These are phyloP conservation scores for Phyllosticta paracitricarpa DNA, from an alignment of 2,329 filamentous ascomycete genomes.

Conservation along the genomic window DNA sequence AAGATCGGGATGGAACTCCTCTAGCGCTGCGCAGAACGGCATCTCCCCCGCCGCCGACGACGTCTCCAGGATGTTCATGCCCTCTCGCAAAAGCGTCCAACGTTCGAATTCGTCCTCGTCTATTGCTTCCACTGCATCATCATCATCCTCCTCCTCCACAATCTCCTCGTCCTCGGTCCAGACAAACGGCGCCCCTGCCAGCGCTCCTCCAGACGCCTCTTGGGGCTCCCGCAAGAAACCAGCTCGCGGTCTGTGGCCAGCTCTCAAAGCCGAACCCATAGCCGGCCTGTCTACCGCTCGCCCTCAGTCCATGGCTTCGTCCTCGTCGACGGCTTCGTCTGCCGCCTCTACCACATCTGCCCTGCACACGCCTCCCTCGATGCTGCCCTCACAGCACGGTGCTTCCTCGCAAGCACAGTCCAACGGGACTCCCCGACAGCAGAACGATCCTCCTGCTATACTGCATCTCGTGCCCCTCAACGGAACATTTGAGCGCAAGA, in stretches of 20 bases:
- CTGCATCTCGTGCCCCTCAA: conserved; percentile 85
- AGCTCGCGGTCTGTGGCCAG: conserved; percentile 51
- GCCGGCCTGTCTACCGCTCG: conserved; percentile 52
- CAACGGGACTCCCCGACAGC: conserved; percentile 43
- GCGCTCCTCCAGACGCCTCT: conserved; percentile 15
- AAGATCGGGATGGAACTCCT: conserved; percentile 50
- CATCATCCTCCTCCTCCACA: conserved; percentile 52
- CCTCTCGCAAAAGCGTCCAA: conserved; percentile 68
- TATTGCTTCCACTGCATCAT: conserved; percentile 44
- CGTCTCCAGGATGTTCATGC: conserved; percentile 77
- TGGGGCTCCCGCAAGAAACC: conserved; percentile 43
- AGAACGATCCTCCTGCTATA: conserved; percentile 58
- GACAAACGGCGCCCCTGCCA: conserved; percentile 47
- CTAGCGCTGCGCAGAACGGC: conserved; percentile 49
- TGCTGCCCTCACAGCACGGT: conserved; percentile 60
- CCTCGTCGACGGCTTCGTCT: conserved; percentile 45
- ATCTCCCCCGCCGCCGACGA: conserved; percentile 74
- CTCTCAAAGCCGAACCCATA: conserved; percentile 55
- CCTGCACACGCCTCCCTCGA: conserved; percentile 50
- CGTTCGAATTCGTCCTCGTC: conserved; percentile 88
- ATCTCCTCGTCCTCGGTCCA: conserved; percentile 52
- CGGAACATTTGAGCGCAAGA: conserved; percentile 93
- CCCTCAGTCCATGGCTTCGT: conserved; percentile 50
- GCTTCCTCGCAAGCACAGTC: conserved; percentile 48
- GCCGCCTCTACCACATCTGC: conserved; percentile 54